These are phyloP conservation scores for Trematosphaeria pertusa DNA, from an alignment of 2,329 filamentous ascomycete genomes.

Conservation along the genomic window DNA sequence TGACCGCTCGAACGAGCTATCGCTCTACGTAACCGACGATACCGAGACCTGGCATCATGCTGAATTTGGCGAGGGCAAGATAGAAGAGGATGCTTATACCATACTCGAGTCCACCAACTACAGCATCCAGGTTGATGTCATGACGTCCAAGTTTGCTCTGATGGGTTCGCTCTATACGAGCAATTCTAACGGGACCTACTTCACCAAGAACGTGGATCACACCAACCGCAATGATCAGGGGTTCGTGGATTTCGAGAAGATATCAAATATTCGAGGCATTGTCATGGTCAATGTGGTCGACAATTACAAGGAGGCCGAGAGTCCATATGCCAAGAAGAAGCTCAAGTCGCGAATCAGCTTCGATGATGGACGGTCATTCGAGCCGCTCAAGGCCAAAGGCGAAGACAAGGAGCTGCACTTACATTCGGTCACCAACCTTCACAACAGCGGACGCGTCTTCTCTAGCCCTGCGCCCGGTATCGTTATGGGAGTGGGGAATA, in stretches of 20 bases:
- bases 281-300: constrained; percentile 88
- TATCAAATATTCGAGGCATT: constrained; percentile 89
- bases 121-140: constrained; percentile 95
- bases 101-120: constrained; percentile 96
- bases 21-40: constrained; percentile 87
- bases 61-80: constrained; percentile 84
- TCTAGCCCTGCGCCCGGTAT: constrained; percentile 93
- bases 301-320: constrained; percentile 78
- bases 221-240: constrained; percentile 82
- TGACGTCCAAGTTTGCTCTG: constrained; percentile 69
- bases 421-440: constrained; percentile 87
- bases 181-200: constrained; percentile 97
- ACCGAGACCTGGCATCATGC: constrained; percentile 88
- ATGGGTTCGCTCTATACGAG: constrained; percentile 94
- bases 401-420: constrained; percentile 76
- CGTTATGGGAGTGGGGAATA: constrained; percentile 93
- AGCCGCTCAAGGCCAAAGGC: constrained; percentile 71
- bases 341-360: constrained; percentile 87
- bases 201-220: constrained; percentile 88
- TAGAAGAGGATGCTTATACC: constrained; percentile 87
- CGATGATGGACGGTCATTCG: constrained; percentile 90
- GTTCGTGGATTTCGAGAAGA: constrained; percentile 93
- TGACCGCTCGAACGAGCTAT: constrained; percentile 84
- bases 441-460: constrained; percentile 85
- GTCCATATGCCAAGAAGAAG: constrained; percentile 65